Base-by-base conservation (phyloP, 2,329 filamentous ascomycete genomes). In the Didymella pomorum region DNA sequence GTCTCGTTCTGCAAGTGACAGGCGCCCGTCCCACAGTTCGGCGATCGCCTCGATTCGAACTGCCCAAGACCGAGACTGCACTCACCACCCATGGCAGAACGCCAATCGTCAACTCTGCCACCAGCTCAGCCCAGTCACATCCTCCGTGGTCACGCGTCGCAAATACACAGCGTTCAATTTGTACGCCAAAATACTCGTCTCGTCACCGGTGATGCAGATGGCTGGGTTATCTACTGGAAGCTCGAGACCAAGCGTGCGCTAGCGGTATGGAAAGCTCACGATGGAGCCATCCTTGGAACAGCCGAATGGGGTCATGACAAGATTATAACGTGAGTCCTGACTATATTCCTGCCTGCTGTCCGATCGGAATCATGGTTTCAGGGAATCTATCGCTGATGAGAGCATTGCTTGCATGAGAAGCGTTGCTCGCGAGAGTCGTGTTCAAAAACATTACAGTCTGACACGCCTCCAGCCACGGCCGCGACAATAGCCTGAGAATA, bases 221-320 rank as follows among this genome's bases (percentile, higher is more conserved):
- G 95, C 58, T 97, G 90, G 83, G 82, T 97, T 31, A 85, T 96
- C 7, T 79, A 93, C 21, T 99, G 95, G 95, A 89, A 91, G 72
- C 80, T 96, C 37, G 84, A 89, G 25, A 91, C 88, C 50, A 93
- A 96, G 81, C 85, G 95, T 31, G 86, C 94, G 0, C 83, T 87
- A 9, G 91, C 89, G 1, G 91, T 95, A 3, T 99, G 95, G 95
- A 89, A 86, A 69, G 91, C 92, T 1, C 95, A 99, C 75, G 82
- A 86, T 43, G 89, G 86, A 31, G 86, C 91, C 20, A 88, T 98
- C 26, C 82, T 98, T 16, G 91, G 89, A 4, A 82, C 95, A 39
- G 83, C 83, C 45, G 87, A 83, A 33, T 96, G 93, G 88, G 86
- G 84, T 2, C 66, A 77, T n/a, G 86, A 90, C 60, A 89, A 84